A percentile compares a stretch with the other conserved stretches of the same genome.
These are phyloP conservation scores for Flaveria linearis DNA, from an alignment of 129 eudicot species.

Conservation along the genomic window DNA sequence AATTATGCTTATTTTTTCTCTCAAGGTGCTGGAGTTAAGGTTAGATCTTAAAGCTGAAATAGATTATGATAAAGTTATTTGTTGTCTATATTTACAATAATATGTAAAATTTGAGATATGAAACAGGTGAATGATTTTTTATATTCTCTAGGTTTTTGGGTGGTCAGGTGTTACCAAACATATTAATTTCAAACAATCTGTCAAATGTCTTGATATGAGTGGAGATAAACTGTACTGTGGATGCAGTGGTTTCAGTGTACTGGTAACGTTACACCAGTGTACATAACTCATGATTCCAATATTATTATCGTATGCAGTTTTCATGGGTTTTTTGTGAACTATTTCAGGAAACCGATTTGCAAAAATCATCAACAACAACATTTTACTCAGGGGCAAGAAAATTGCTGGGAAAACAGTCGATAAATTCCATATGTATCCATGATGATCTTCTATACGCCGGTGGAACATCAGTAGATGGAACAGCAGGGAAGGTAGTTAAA, in stretches of 20 bases:
- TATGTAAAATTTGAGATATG: background rate
- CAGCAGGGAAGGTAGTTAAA: conserved; percentile 73
- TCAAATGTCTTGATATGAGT: conserved; percentile 57
- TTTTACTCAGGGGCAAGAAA: conserved; percentile 72
- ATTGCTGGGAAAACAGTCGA: conserved; percentile 68
- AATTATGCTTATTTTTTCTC: conserved; percentile 57
- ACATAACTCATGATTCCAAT: background rate
- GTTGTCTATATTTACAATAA: background rate
- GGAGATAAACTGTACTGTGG: conserved; percentile 72
- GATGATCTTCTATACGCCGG: conserved; percentile 53
- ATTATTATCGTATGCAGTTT: background rate
- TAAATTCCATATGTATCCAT: conserved; percentile 52
- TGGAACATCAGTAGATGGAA: conserved; percentile 74
- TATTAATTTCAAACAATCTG: conserved; percentile 66
- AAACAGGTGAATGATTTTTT: conserved; percentile 15
- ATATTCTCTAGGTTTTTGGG: conserved; percentile 48
- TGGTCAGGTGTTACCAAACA: conserved; percentile 74
- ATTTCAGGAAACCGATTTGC: conserved; percentile 70
- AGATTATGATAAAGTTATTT: background rate
- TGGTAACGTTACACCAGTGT: conserved; percentile 34
- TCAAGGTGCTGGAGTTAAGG: conserved; percentile 79
- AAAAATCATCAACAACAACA: conserved; percentile 45
- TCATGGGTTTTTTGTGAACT: background rate
- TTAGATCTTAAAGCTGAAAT: conserved; percentile 16
- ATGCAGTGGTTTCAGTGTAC: conserved; percentile 66